Evolutionary conservation across 306 rosid genomes (phyloP).

Genomic region (Ammopiptanthus mongolicus): DNA sequence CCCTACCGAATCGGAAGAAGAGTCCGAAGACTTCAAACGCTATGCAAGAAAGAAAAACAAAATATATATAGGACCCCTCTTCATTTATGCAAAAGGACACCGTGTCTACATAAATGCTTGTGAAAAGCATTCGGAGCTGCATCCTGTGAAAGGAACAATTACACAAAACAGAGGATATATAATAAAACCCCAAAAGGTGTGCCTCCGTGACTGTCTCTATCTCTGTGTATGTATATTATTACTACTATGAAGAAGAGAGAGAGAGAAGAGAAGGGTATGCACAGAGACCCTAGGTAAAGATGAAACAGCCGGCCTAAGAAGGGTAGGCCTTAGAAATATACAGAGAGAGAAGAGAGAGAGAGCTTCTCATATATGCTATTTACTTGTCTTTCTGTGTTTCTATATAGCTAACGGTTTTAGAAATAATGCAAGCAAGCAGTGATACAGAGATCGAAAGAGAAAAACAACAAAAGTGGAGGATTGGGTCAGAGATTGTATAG

Average conservation of each 20-base stretch:
- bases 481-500: constrained; percentile 31
- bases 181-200: constrained; percentile 2
- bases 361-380: constrained; percentile 26
- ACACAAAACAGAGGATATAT: neutral
- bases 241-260: neutral
- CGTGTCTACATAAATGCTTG: constrained; percentile 12
- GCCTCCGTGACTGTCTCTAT: constrained; percentile 15
- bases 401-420: constrained; percentile 56
- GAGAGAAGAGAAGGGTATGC: neutral
- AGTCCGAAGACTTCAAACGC: neutral
- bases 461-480: constrained; percentile 25
- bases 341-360: constrained; percentile 1
- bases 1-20: constrained; percentile 21
- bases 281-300: neutral
- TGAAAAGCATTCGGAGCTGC: constrained; percentile 26
- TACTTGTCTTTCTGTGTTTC: constrained; percentile 45
- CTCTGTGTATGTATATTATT: neutral
- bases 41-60: neutral
- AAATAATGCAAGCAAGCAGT: constrained; percentile 29
- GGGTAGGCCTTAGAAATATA: constrained; percentile 19
- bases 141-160: constrained; percentile 28
- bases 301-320: constrained; percentile 52
- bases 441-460: neutral
- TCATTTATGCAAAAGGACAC: constrained; percentile 17
- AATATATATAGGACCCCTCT: constrained; percentile 17